Conservation (phyloP, 257 asterid species). For the Fraxinus pennsylvanica region DNA sequence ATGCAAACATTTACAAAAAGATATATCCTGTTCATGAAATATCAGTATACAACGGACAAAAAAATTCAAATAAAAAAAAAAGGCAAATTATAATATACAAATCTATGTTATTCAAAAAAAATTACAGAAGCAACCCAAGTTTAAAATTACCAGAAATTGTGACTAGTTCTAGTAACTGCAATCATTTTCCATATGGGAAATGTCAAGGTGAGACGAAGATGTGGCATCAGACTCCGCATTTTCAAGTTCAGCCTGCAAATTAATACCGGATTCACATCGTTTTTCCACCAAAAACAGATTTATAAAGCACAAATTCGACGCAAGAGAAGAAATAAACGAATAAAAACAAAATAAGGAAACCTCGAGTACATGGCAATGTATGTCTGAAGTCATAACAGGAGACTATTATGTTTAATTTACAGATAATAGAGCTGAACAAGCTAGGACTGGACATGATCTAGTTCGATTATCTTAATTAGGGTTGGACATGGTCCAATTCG, state of each 20-base stretch:
- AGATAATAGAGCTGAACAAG: no score
- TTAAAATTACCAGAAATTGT: slow-evolving; percentile 15
- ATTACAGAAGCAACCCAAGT: not conserved
- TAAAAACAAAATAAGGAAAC: not conserved
- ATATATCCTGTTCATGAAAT: not conserved
- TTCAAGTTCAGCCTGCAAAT: slow-evolving; percentile 67
- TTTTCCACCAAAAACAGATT: not conserved
- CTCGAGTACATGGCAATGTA: not conserved
- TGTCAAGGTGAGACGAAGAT: slow-evolving; percentile 20
- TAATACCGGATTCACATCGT: not conserved
- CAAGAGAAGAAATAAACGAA: not conserved
- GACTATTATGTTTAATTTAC: not conserved
- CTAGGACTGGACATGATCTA: no score
- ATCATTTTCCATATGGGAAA: slow-evolving; percentile 43
- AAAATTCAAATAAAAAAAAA: not conserved
- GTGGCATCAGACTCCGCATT: slow-evolving; percentile 39
- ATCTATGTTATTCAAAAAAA: not conserved
- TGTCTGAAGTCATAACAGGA: not conserved
- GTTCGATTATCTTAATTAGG: no score
- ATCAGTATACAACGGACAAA: not conserved
- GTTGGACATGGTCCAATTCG: no score
- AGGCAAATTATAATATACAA: slow-evolving; percentile 13
- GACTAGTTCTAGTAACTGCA: slow-evolving; percentile 37
- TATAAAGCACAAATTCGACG: not conserved
- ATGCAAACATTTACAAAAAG: slow-evolving; percentile 21